These are phyloP conservation scores for Fonsecaea multimorphosa DNA, from an alignment of 2,329 filamentous ascomycete species.

Conservation along the genomic window DNA sequence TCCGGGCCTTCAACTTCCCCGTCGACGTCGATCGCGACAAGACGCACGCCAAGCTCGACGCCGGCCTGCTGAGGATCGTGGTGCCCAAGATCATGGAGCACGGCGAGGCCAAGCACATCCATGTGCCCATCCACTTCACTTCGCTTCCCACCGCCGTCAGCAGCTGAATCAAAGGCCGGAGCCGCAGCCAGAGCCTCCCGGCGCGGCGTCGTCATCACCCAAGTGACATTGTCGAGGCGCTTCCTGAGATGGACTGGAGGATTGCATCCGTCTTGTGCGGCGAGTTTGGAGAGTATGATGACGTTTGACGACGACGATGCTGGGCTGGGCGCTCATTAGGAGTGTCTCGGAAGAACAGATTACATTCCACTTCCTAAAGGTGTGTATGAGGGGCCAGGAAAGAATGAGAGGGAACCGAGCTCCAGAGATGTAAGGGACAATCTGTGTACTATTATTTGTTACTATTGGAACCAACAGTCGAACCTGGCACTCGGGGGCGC, in stretches of 20 bases:
- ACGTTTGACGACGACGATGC: not conserved
- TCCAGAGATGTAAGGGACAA: not conserved
- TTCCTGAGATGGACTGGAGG: slow-evolving; percentile 5
- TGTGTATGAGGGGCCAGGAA: not conserved
- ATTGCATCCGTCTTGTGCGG: not conserved
- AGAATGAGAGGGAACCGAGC: no score
- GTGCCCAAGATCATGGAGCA: slow-evolving; percentile 36
- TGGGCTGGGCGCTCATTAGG: not conserved
- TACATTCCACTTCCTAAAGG: not conserved
- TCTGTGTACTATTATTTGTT: not conserved
- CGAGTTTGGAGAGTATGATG: not conserved
- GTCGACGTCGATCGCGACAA: slow-evolving; percentile 37
- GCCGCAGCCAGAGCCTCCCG: not conserved
- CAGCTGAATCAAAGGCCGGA: not conserved
- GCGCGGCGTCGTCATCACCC: not conserved
- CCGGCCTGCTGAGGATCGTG: slow-evolving; percentile 35
- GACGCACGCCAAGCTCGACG: slow-evolving; percentile 36
- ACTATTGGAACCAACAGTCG: no score
- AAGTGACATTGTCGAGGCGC: not conserved
- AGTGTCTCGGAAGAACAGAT: not conserved
- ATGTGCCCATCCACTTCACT: slow-evolving; percentile 9
- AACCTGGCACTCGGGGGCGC: no score
- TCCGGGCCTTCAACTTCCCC: slow-evolving; percentile 38
- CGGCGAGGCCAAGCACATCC: slow-evolving; percentile 19
- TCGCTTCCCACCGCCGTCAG: not conserved